Percentiles rank a stretch among this genome's conserved stretches.
These are phyloP conservation scores for Tagetes erecta DNA, from an alignment of 129 eudicot genomes.

Conservation along the genomic window DNA sequence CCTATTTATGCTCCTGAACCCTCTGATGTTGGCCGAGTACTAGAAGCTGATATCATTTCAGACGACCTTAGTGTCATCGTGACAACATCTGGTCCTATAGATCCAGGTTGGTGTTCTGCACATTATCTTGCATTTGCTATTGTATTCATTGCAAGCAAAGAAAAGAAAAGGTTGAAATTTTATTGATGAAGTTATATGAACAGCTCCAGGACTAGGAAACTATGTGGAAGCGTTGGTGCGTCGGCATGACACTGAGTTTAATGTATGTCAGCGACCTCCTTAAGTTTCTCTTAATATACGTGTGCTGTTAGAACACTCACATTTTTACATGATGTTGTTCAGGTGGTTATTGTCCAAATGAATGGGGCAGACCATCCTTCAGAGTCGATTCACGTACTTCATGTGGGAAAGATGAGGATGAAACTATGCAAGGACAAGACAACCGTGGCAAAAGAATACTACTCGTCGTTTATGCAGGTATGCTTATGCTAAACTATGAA, in stretches of 20 bases:
- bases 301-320: not conserved
- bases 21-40: conserved; percentile 77
- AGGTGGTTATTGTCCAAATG: conserved; percentile 93
- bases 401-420: conserved; percentile 94
- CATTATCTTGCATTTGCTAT: not conserved
- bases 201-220: conserved; percentile 99
- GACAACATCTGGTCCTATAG: conserved; percentile 83
- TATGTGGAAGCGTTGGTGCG: conserved; percentile 94
- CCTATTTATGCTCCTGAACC: conserved; percentile 95
- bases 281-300: not conserved
- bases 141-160: not conserved
- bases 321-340: conserved; percentile 8
- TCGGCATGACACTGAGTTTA: conserved; percentile 86
- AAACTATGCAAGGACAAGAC: conserved; percentile 85
- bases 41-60: conserved; percentile 57
- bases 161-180: too few species aligned
- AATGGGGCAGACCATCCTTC: conserved; percentile 70
- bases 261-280: conserved; percentile 42
- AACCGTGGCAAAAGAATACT: conserved; percentile 81
- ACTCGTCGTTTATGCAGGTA: conserved; percentile 92
- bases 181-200: conserved; percentile 20
- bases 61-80: conserved; percentile 42
- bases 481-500: not conserved
- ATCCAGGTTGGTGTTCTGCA: conserved; percentile 62
- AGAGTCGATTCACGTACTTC: conserved; percentile 81